Percentiles rank a stretch among this genome's conserved stretches.
These are phyloP conservation scores for Eucalyptus grandis DNA, from an alignment of 345 rosid species.

Conservation along the genomic window DNA sequence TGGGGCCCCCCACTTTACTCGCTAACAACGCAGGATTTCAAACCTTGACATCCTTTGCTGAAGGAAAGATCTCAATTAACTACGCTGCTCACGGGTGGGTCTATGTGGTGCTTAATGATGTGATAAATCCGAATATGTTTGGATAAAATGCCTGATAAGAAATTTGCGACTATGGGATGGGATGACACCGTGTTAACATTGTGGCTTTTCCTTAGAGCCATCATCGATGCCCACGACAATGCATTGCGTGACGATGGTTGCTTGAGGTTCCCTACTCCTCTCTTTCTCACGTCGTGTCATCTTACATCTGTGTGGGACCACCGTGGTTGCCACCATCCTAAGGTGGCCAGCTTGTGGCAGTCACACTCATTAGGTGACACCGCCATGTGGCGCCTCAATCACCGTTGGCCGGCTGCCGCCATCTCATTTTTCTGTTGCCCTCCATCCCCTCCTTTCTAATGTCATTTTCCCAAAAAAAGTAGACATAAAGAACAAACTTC, in stretches of 20 bases:
- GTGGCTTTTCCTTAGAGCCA: background rate
- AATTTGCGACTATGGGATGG: background rate
- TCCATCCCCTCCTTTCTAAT: background rate
- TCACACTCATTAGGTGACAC: background rate
- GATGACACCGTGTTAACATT: background rate
- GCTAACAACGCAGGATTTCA: too few species aligned
- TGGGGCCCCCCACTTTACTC: too few species aligned
- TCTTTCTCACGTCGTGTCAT: background rate
- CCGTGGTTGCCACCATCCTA: background rate
- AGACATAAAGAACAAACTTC: background rate
- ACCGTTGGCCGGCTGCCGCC: background rate
- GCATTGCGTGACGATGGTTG: background rate
- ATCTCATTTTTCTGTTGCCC: background rate
- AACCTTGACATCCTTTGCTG: too few species aligned
- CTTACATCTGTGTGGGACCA: background rate
- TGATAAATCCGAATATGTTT: background rate
- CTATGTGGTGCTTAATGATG: background rate
- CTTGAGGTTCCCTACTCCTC: background rate
- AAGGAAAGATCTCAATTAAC: too few species aligned
- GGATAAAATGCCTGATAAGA: background rate
- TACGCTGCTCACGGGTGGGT: too few species aligned
- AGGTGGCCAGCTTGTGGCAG: background rate
- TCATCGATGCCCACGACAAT: background rate
- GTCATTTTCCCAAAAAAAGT: background rate
- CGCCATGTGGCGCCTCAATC: background rate